Conservation (phyloP, 2,329 filamentous ascomycete genomes). For the Cytospora chrysosperma region DNA sequence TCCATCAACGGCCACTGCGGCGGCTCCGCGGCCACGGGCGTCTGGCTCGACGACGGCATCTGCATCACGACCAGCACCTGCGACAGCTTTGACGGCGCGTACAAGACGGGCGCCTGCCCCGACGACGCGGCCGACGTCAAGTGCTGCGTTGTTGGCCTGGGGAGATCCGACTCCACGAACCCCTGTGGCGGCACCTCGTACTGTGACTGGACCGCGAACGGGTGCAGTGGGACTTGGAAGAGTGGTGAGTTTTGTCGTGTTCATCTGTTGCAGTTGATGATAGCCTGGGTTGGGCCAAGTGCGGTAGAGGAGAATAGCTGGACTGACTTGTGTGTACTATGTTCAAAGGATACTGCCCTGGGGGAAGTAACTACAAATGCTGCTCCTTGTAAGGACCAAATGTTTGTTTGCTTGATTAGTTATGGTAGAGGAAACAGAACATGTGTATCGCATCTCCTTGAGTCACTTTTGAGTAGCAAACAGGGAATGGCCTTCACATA, state of each 20-base stretch:
- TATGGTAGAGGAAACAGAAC: background rate
- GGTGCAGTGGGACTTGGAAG: background rate
- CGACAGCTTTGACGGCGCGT: background rate
- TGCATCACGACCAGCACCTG: background rate
- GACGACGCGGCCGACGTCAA: background rate
- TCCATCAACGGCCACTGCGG: background rate
- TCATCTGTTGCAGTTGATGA: too few species aligned
- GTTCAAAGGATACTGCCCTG: background rate
- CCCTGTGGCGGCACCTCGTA: background rate
- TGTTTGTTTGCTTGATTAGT: background rate
- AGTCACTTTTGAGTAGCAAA: background rate
- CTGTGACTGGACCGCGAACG: background rate
- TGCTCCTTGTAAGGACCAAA: background rate
- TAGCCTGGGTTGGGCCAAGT: background rate
- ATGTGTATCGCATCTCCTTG: too few species aligned
- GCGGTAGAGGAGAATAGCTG: background rate
- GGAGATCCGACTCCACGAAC: background rate
- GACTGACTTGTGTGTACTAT: background rate
- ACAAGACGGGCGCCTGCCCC: background rate
- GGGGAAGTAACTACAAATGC: background rate
- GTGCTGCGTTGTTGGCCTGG: too few species aligned
- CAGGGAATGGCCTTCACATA: background rate
- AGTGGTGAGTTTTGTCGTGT: too few species aligned
- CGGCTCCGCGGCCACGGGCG: background rate
- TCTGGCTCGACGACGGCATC: background rate